Evolutionary conservation across 2,329 filamentous ascomycete species (phyloP).

Genomic region (Fusarium virguliforme): DNA sequence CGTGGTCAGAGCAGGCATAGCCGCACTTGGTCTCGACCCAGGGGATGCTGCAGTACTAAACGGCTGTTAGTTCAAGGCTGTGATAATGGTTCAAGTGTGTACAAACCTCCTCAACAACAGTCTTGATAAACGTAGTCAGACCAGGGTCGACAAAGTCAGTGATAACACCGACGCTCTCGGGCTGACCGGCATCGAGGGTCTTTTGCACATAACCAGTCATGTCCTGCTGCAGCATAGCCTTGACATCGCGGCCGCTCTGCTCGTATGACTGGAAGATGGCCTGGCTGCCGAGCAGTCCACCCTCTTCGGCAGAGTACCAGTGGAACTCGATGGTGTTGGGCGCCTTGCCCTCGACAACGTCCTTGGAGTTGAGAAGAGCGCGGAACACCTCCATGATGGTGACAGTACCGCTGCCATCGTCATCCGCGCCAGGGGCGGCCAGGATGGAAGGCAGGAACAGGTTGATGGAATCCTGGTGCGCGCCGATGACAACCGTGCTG

Average conservation of each 20-base stretch:
- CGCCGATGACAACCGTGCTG: conserved; percentile 89
- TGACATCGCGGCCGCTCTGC: conserved; percentile 80
- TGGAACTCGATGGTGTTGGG: conserved; percentile 95
- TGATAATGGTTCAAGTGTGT: neutral
- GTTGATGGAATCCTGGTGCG: conserved; percentile 97
- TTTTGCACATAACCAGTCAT: conserved; percentile 94
- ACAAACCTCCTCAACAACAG: conserved; percentile 76
- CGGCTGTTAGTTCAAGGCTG: conserved; percentile 12
- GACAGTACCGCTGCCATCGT: conserved; percentile 93
- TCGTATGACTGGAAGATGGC: conserved; percentile 90
- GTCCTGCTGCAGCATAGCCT: conserved; percentile 98
- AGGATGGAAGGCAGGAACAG: conserved; percentile 88
- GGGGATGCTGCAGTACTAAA: conserved; percentile 88
- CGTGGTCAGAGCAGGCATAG: conserved; percentile 86
- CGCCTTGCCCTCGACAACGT: conserved; percentile 79
- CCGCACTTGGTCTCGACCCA: conserved; percentile 91
- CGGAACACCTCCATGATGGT: conserved; percentile 95
- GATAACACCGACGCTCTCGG: conserved; percentile 92
- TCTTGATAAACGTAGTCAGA: conserved; percentile 92
- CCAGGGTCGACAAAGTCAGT: conserved; percentile 89
- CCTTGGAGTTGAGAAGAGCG: conserved; percentile 81
- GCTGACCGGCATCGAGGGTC: conserved; percentile 85
- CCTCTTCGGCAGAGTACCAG: conserved; percentile 95
- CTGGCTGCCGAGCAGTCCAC: conserved; percentile 88
- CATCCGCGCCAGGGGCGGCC: conserved; percentile 92